These are phyloP conservation scores for Teratosphaeria pseudoeucalypti DNA, from an alignment of 2,329 filamentous ascomycete genomes.

Conservation along the genomic window DNA sequence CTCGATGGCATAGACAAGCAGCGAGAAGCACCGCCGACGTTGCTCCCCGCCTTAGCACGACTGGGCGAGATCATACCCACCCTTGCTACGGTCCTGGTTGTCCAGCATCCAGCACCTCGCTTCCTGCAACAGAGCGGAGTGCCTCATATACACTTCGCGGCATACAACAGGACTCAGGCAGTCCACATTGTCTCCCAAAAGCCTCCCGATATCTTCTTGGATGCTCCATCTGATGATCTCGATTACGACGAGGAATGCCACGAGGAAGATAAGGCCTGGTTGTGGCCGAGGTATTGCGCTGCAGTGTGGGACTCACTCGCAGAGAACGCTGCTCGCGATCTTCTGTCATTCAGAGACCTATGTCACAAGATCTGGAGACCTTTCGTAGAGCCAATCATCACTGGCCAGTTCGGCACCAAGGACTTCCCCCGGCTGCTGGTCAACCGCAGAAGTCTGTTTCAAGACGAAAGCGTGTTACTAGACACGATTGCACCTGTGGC, in stretches of 20 bases:
- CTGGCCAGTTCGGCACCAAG: conserved; percentile 61
- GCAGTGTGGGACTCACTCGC: conserved; percentile 81
- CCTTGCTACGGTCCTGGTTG: conserved; percentile 66
- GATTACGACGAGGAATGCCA: conserved; percentile 38
- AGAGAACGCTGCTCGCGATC: conserved; percentile 67
- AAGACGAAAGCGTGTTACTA: conserved; percentile 60
- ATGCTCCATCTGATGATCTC: conserved; percentile 25
- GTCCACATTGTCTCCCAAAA: conserved; percentile 61
- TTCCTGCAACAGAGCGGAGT: conserved; percentile 60
- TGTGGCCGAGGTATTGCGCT: conserved; percentile 71
- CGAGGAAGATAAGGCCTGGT: conserved; percentile 52
- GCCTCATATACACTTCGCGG: conserved; percentile 70
- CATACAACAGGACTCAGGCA: conserved; percentile 73
- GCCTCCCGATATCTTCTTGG: conserved; percentile 38
- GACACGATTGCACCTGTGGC: conserved; percentile 45
- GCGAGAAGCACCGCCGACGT: conserved; percentile 64
- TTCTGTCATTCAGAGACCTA: conserved; percentile 60
- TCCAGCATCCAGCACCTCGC: conserved; percentile 59
- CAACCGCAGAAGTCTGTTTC: conserved; percentile 56
- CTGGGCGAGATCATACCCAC: conserved; percentile 76
- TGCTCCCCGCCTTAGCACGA: conserved; percentile 71
- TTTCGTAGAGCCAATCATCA: conserved; percentile 68
- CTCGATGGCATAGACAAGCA: conserved; percentile 82
- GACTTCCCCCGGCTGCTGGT: conserved; percentile 81
- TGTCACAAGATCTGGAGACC: conserved; percentile 71